These are phyloP conservation scores for Erodium moschatum DNA, from an alignment of 441 rosid species.

Conservation along the genomic window DNA sequence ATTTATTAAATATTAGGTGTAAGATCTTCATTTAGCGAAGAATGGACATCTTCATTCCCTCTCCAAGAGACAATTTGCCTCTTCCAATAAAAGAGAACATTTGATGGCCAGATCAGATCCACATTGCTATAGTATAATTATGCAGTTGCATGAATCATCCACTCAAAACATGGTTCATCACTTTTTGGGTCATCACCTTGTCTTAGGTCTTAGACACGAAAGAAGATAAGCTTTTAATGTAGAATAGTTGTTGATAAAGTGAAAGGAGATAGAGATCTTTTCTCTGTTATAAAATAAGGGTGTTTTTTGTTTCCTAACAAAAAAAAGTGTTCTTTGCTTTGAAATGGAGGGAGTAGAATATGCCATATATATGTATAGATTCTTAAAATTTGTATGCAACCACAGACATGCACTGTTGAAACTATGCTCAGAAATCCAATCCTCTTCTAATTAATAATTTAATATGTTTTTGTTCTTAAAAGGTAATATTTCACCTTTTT, in stretches of 20 bases:
- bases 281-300: neutral
- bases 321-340: too few relatives aligned
- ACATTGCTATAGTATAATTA: neutral
- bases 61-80: neutral
- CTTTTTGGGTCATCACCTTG: neutral
- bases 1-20: neutral
- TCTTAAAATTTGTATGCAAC: neutral
- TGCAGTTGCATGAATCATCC: slow-evolving; percentile 5
- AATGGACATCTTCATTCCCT: neutral
- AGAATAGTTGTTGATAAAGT: neutral
- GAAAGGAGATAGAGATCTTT: neutral
- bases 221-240: neutral
- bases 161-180: neutral
- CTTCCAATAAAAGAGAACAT: neutral
- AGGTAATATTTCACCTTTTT: too few relatives aligned
- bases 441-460: neutral
- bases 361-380: too few relatives aligned
- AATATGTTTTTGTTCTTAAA: neutral
- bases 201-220: neutral
- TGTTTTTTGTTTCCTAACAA: too few relatives aligned
- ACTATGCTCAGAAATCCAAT: neutral
- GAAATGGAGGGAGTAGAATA: too few relatives aligned
- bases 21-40: neutral
- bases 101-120: neutral
- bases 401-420: neutral